A percentile compares a stretch with the other conserved stretches of the same genome.
Evolutionary conservation across 495 filamentous ascomycete genomes (phyloP).

Genomic region (Astrothelium subdiscretum): DNA sequence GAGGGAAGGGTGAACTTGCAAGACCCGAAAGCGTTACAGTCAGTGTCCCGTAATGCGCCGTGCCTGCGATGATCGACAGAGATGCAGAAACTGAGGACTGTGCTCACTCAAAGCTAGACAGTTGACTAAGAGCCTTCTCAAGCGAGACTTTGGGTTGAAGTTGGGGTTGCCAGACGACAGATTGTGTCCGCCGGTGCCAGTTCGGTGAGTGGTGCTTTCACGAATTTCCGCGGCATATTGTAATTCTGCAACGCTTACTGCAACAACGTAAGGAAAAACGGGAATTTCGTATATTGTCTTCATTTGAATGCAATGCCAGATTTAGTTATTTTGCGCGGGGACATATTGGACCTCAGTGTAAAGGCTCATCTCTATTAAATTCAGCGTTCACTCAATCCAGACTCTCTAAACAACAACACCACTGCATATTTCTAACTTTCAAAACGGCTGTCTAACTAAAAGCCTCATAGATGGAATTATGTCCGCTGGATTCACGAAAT

Average conservation of each 20-base stretch:
- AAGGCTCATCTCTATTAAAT: too few relatives aligned
- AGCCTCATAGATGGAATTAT: conserved; percentile 57
- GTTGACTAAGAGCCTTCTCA: conserved; percentile 68
- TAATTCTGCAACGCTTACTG: background rate
- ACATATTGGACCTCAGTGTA: too few relatives aligned
- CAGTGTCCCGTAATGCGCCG: conserved; percentile 16
- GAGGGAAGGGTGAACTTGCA: conserved; percentile 69
- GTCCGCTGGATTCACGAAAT: conserved; percentile 82
- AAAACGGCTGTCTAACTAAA: background rate
- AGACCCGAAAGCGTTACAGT: conserved; percentile 64
- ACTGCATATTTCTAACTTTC: background rate
- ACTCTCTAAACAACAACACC: background rate
- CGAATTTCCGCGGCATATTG: background rate
- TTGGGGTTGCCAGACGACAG: conserved; percentile 64
- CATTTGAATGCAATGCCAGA: too few relatives aligned
- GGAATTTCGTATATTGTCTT: background rate
- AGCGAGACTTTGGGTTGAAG: conserved; percentile 59
- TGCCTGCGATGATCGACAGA: background rate
- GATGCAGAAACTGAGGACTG: background rate
- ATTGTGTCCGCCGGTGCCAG: conserved; percentile 76
- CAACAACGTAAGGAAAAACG: background rate
- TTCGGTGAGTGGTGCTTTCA: conserved; percentile 12
- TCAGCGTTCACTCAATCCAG: too few relatives aligned
- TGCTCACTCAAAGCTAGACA: conserved; percentile 36
- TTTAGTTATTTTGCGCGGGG: too few relatives aligned